phyloP scores from a whole-genome alignment of 257 asterid species.

The Przewalskia tangutica region DNA sequence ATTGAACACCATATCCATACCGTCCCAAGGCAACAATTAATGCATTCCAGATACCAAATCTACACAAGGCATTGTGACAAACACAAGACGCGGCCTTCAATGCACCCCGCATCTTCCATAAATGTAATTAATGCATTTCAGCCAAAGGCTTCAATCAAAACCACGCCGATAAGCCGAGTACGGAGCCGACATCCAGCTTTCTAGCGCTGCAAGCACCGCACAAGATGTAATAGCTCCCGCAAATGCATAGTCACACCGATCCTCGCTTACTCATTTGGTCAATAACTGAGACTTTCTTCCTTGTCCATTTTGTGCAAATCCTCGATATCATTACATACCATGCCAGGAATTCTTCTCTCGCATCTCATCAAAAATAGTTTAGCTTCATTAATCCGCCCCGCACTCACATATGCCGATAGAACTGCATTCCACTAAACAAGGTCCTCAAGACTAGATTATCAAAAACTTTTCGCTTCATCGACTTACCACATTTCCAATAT shows the following conservation, averaged over 20 bases:
- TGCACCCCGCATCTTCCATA: constrained; percentile 57
- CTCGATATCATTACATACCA: constrained; percentile 66
- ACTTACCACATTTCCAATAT: too few species aligned
- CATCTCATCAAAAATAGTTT: constrained; percentile 42
- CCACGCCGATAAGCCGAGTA: constrained; percentile 52
- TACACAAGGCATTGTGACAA: constrained; percentile 43
- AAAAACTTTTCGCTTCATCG: too few species aligned
- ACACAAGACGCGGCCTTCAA: constrained; percentile 33
- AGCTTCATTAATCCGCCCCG: constrained; percentile 38
- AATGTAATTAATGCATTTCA: constrained; percentile 58
- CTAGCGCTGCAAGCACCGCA: constrained; percentile 58
- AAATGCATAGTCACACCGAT: constrained; percentile 53
- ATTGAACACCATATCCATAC: constrained; percentile 50
- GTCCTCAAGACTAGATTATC: too few species aligned
- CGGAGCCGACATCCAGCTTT: constrained; percentile 68
- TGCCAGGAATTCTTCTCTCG: constrained; percentile 29
- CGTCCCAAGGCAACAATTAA: constrained; percentile 66
- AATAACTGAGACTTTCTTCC: constrained; percentile 59
- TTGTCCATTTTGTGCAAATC: constrained; percentile 50
- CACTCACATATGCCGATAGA: too few species aligned
- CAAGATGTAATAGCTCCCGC: constrained; percentile 66
- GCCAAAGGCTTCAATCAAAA: constrained; percentile 59
- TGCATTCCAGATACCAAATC: constrained; percentile 71
- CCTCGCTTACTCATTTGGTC: constrained; percentile 39
- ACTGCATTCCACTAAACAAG: too few species aligned